phyloP scores from a whole-genome alignment of 768 basidiomycete species.

The Termitomyces sp. region DNA sequence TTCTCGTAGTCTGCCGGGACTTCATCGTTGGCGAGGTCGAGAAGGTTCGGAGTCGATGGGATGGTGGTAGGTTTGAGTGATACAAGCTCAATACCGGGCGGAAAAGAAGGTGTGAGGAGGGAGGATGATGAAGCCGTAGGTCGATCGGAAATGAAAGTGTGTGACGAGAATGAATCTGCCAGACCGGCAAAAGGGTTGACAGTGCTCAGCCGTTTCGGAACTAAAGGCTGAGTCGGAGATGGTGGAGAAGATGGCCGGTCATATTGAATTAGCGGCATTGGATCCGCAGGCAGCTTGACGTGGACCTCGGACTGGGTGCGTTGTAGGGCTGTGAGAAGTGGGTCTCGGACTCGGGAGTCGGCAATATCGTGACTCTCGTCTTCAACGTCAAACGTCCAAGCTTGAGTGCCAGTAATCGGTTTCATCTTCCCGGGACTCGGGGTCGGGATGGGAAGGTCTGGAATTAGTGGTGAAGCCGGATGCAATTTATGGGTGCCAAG shows the following conservation, averaged over 20 bases:
- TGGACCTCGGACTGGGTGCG: neutral
- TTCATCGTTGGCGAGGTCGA: slow-evolving; percentile 5
- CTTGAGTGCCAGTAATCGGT: neutral
- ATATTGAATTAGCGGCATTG: slow-evolving; percentile 5
- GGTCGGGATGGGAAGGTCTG: slow-evolving; percentile 15
- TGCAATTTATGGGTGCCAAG: slow-evolving; percentile 15
- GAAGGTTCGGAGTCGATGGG: neutral
- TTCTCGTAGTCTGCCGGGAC: neutral
- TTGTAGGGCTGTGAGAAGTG: slow-evolving; percentile 12
- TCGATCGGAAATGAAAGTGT: neutral
- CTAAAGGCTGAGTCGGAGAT: neutral
- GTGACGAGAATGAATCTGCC: slow-evolving; percentile 2
- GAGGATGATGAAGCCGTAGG: slow-evolving; percentile 4
- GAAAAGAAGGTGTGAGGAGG: slow-evolving; percentile 4
- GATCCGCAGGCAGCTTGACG: neutral
- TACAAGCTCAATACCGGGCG: slow-evolving; percentile 5
- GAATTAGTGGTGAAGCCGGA: slow-evolving; percentile 14
- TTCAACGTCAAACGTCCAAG: slow-evolving; percentile 14
- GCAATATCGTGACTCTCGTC: slow-evolving; percentile 7
- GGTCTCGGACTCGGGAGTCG: slow-evolving; percentile 1
- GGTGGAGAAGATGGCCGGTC: neutral
- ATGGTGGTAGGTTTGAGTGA: neutral
- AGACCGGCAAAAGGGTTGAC: slow-evolving; percentile 9
- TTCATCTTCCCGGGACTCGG: slow-evolving; percentile 2
- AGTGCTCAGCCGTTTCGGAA: slow-evolving; percentile 4